These are phyloP conservation scores for Phytophthora crassamura DNA, from an alignment of 352 stramenopile genomes.

Conservation along the genomic window DNA sequence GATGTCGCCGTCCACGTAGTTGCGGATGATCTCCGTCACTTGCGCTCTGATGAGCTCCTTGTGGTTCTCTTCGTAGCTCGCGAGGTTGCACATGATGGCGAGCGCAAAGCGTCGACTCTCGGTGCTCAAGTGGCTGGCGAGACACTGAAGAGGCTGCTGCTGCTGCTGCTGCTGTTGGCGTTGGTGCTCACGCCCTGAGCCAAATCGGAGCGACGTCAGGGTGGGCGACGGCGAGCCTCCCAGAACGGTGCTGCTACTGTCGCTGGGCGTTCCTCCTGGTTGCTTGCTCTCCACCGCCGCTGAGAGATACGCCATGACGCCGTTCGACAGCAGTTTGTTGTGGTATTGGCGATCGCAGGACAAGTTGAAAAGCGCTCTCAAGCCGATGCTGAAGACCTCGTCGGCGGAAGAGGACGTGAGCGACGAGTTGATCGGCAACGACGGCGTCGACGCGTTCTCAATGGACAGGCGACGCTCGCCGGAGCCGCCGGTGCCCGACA, in stretches of 20 bases:
- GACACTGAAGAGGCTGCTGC: constrained; percentile 8
- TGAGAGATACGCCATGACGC: constrained; percentile 73
- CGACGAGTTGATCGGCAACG: background rate
- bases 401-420: constrained; percentile 38
- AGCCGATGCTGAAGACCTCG: constrained; percentile 72
- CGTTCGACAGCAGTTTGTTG: constrained; percentile 71
- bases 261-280: background rate
- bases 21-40: constrained; percentile 71
- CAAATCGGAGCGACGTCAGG: constrained; percentile 27
- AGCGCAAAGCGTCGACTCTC: constrained; percentile 67
- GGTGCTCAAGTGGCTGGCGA: constrained; percentile 29
- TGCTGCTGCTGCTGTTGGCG: constrained; percentile 6
- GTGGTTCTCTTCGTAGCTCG: constrained; percentile 79
- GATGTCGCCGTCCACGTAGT: constrained; percentile 72
- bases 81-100: constrained; percentile 80
- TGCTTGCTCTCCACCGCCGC: constrained; percentile 48
- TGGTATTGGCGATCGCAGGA: constrained; percentile 77
- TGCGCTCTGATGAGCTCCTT: constrained; percentile 82
- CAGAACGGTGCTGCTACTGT: background rate
- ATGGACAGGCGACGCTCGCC: constrained; percentile 9
- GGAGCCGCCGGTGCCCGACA: constrained; percentile 18
- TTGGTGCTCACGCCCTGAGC: background rate
- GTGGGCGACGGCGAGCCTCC: background rate
- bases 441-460: background rate
- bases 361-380: constrained; percentile 82